A percentile compares a stretch with the other conserved stretches of the same genome.
These are phyloP conservation scores for Volvox carteri DNA, from an alignment of 163 green algal species.

Conservation along the genomic window DNA sequence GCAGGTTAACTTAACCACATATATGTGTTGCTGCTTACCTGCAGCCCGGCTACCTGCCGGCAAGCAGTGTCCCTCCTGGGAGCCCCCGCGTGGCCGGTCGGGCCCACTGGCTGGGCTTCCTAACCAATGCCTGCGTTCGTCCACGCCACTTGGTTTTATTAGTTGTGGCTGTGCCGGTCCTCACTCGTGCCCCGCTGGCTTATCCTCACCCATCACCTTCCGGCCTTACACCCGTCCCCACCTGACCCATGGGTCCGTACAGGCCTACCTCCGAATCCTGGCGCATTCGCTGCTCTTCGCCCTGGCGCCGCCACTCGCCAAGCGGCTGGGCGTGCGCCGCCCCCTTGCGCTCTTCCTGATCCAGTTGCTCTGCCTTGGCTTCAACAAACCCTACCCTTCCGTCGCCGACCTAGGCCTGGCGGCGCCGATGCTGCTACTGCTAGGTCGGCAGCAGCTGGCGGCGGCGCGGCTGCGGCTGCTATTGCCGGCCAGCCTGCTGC, in stretches of 20 bases:
- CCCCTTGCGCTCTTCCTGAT: conserved; percentile 73
- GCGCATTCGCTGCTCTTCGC: conserved; percentile 59
- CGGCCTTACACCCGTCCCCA: too few species aligned
- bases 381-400: conserved; percentile 84
- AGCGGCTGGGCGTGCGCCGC: conserved; percentile 64
- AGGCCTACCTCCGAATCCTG: conserved; percentile 35
- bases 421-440: conserved; percentile 70
- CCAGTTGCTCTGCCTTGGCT: conserved; percentile 70
- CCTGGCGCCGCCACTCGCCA: conserved; percentile 59
- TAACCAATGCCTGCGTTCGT: too few species aligned
- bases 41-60: too few species aligned
- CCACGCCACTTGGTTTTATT: too few species aligned
- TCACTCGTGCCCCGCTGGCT: too few species aligned
- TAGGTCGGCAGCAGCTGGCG: conserved; percentile 62
- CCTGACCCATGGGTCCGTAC: neutral
- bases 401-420: conserved; percentile 78
- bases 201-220: too few species aligned
- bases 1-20: too few species aligned
- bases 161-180: too few species aligned
- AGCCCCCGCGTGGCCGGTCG: too few species aligned
- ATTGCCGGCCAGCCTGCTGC: conserved; percentile 67
- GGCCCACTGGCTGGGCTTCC: too few species aligned
- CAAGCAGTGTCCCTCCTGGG: too few species aligned
- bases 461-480: conserved; percentile 60
- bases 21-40: too few species aligned